These are phyloP conservation scores for Paramecium sexaurelia DNA, from an alignment of 73 alveolate species.

Conservation along the genomic window DNA sequence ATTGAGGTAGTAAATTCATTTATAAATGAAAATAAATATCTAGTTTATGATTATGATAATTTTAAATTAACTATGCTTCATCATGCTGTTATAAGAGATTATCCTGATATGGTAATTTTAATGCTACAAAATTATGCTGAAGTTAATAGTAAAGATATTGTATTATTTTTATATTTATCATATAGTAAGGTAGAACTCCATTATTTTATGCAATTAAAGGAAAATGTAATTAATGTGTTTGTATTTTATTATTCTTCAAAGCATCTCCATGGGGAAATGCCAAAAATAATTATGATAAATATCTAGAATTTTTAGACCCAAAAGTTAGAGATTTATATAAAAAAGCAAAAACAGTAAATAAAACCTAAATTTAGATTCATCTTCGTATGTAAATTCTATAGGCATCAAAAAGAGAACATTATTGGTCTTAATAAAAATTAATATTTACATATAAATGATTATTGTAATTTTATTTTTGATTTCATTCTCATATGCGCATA, in stretches of 20 bases:
- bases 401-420: background rate
- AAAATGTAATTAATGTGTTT: background rate
- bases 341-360: conserved; percentile 35
- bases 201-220: conserved; percentile 20
- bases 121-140: background rate
- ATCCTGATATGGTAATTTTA: background rate
- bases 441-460: conserved; percentile 15
- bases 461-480: background rate
- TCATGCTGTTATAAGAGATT: background rate
- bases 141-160: background rate
- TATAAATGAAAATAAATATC: background rate
- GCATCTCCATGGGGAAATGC: conserved; percentile 45
- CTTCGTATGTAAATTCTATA: background rate
- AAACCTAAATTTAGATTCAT: background rate
- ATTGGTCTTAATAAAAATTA: conserved; percentile 5
- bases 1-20: background rate
- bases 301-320: background rate
- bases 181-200: conserved; percentile 8
- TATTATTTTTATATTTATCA: background rate
- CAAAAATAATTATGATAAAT: conserved; percentile 4
- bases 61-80: background rate
- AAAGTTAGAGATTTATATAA: background rate
- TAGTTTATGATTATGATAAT: conserved; percentile 24
- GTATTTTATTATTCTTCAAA: background rate
- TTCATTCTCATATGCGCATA: conserved; percentile 14